Percentiles rank a stretch among this genome's conserved stretches.
phyloP scores from a whole-genome alignment of 1,284 basidiomycete genomes.

The Gymnopus androsaceus region DNA sequence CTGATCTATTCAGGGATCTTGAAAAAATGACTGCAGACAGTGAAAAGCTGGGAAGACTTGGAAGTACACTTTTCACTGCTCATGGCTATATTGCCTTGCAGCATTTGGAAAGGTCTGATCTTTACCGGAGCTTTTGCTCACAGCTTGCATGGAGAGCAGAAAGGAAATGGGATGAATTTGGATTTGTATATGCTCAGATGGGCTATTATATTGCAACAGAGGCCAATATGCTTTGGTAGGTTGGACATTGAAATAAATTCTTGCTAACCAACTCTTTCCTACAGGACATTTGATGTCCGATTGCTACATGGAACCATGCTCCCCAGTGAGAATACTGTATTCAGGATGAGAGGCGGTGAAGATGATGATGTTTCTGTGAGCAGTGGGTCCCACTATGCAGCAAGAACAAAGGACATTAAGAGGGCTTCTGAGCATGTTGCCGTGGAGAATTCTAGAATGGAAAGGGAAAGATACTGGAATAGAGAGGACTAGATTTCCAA shows the following conservation, averaged over 20 bases:
- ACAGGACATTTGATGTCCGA: too few relatives aligned
- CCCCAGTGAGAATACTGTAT: not conserved
- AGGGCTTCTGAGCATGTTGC: too few relatives aligned
- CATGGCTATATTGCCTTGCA: not conserved
- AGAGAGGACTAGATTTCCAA: too few relatives aligned
- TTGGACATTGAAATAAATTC: not conserved
- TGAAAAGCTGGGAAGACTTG: not conserved
- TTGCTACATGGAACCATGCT: too few relatives aligned
- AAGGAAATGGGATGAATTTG: not conserved
- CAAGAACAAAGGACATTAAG: not conserved
- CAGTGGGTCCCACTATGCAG: not conserved
- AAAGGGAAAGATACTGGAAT: too few relatives aligned
- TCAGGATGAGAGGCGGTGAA: not conserved
- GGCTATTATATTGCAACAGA: not conserved
- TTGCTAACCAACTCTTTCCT: too few relatives aligned
- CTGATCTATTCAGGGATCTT: not conserved
- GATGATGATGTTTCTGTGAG: not conserved
- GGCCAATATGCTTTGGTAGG: not conserved
- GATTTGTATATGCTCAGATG: not conserved
- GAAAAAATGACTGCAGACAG: not conserved
- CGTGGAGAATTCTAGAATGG: too few relatives aligned
- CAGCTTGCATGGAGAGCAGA: too few relatives aligned
- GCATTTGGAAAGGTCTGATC: not conserved
- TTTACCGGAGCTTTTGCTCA: too few relatives aligned
- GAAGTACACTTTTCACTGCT: not conserved